Evolutionary conservation across 2,329 filamentous ascomycete species (phyloP), one percentile per base, ranked within the genome.

Genomic region (Sphaerostilbella broomeana): DNA sequence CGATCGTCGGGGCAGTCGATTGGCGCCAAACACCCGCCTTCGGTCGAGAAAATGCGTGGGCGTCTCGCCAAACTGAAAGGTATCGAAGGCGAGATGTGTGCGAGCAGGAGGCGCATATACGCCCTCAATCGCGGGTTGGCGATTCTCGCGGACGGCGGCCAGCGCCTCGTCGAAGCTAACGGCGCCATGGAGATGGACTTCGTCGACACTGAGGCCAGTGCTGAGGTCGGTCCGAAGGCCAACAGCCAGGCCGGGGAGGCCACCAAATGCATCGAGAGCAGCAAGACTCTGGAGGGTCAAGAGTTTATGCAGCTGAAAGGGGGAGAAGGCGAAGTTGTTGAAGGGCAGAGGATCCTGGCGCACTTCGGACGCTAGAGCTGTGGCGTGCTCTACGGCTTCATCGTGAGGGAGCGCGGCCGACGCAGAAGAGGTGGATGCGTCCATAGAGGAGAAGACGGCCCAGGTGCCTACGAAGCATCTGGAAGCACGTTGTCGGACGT

Each of bases 11-110:
- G 55, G 62, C 2, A 57, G 54, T 6, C 53, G 53, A 35, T 88
- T 88, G 46, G 77, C 73, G 38, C 76, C 78, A 55, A 77, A 89
- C 6, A 88, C 68, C 24, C 81, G 77, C 53, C 75, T 82, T 16
- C 85, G 77, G 51, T 88, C 84, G 15, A 55, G 43, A 28, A 56
- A 62, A 27, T 49, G 47, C 17, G 56, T 47, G 30, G 45, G 44
- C 22, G 47, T 48, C 20, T 59, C 56, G 29, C 57, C 49, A 10
- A 55, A 39, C 11, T 51, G 57, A 3, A 61, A 54, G 4, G 57
- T 56, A 10, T 51, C 56, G 4, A 61, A 54, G 4, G 57, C 56
- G 19, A 57, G 54, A 16, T 49, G 43, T 13, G 51, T 43, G 9
- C 47, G 47, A 8, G 51, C 38, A 26, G 50, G 43, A 5, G 47